phyloP scores from a whole-genome alignment of 1,284 basidiomycete genomes.

The Apiotrichum siamense region DNA sequence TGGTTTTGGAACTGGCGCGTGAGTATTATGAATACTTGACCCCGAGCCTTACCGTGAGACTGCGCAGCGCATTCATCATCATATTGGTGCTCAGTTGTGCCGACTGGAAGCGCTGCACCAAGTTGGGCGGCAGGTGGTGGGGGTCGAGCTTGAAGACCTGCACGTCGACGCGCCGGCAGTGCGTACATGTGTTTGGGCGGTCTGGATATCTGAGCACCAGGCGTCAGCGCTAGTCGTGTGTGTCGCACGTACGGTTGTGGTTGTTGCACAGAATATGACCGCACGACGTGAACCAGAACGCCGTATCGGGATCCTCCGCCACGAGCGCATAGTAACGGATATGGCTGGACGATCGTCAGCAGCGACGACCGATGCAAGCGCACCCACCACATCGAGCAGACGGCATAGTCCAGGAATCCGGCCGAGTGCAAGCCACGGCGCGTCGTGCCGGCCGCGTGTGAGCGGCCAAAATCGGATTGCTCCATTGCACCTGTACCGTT shows the following conservation, averaged over 20 bases:
- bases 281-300: slow-evolving; percentile 40
- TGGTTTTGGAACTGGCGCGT: slow-evolving; percentile 12
- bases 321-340: background rate
- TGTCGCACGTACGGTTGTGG: slow-evolving; percentile 24
- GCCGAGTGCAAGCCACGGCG: background rate
- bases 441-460: too few relatives aligned
- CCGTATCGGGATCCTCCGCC: background rate
- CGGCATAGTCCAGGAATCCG: slow-evolving; percentile 29
- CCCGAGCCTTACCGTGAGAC: background rate
- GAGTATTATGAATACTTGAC: background rate
- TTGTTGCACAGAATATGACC: slow-evolving; percentile 36
- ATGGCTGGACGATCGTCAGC: background rate
- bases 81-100: background rate
- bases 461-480: background rate
- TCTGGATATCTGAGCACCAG: slow-evolving; percentile 14
- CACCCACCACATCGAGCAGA: slow-evolving; percentile 31
- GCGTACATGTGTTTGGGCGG: slow-evolving; percentile 12
- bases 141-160: slow-evolving; percentile 9
- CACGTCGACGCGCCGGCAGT: slow-evolving; percentile 14
- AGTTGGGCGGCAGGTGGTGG: background rate
- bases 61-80: background rate
- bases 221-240: background rate
- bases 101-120: slow-evolving; percentile 1
- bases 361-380: background rate
- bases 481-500: too few relatives aligned